Evolutionary conservation across 768 basidiomycete genomes (phyloP), one percentile per base, ranked within the genome.

Genomic region (Xerocomus spinulosus): DNA sequence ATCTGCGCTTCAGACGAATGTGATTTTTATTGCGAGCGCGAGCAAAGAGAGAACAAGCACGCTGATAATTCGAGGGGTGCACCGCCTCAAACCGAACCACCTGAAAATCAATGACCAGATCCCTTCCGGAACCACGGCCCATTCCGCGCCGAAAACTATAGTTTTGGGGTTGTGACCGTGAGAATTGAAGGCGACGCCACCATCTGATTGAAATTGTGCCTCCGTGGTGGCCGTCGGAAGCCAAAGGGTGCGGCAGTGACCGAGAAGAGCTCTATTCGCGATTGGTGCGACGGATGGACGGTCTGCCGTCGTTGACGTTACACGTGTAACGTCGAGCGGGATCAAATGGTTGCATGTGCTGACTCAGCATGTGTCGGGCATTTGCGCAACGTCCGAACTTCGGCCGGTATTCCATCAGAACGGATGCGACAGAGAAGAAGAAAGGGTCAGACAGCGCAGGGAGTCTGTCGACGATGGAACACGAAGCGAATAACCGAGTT

Each of bases 301-400:
- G 29, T 26, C n/a, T 21, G 23, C 35, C 24, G 51, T n/a, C 33
- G 50, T 17, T 53, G 45, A 64, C 52, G 57, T 65, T 55, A 60
- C 62, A 63, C 57, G 63, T 63, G 63, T 50, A 59, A 62, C 55
- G 50, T 57, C 44, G 60, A 53, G 62, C 57, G 55, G 38, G 34
- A 25, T 30, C 44, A 33, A 41, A 42, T n/a, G 9, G 36, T 9
- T 15, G 20, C 10, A 21, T 18, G 15, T 8, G 35, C 26, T 53
- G 26, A 49, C 42, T 57, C 36, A 59, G 54, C 59, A 15, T 37
- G 36, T 7, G 18, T 20, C 17, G n/a, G n/a, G n/a, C n/a, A n/a
- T n/a, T n/a, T n/a, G n/a, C n/a, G n/a, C n/a, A n/a, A n/a, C n/a
- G n/a, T n/a, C n/a, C n/a, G n/a, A n/a, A n/a, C n/a, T n/a, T n/a